phyloP scores from a whole-genome alignment of 805 yeast genomes.

The Tanozyma kutaoensis region DNA sequence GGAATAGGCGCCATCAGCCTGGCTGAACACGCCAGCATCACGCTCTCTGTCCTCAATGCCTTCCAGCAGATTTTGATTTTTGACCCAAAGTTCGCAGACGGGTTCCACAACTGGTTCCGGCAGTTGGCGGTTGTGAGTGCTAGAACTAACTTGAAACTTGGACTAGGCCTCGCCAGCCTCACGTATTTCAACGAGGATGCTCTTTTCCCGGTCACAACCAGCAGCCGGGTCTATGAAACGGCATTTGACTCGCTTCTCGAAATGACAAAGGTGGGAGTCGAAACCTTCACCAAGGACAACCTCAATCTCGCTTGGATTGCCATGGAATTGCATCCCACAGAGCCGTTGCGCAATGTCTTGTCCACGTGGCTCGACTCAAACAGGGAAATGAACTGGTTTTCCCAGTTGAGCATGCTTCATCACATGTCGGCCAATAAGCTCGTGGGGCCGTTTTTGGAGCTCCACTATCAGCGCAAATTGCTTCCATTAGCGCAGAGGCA shows the following conservation, averaged over 20 bases:
- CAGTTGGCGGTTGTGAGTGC: slow-evolving; percentile 14
- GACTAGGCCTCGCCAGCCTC: slow-evolving; percentile 15
- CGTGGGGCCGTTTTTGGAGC: slow-evolving; percentile 23
- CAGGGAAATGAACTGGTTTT: slow-evolving; percentile 42
- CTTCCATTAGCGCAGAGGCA: slow-evolving; percentile 28
- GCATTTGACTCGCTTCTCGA: slow-evolving; percentile 49
- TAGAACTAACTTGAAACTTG: slow-evolving; percentile 21
- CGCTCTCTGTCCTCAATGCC: slow-evolving; percentile 10
- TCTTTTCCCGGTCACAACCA: slow-evolving; percentile 32
- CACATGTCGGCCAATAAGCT: slow-evolving; percentile 29
- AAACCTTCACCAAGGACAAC: slow-evolving; percentile 25
- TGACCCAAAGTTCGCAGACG: slow-evolving; percentile 21
- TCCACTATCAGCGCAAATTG: slow-evolving; percentile 24
- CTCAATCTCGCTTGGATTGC: slow-evolving; percentile 51
- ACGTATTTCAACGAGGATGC: slow-evolving; percentile 26
- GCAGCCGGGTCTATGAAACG: slow-evolving; percentile 22
- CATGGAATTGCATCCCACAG: slow-evolving; percentile 33
- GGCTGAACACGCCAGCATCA: slow-evolving; percentile 13
- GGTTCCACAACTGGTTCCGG: slow-evolving; percentile 16
- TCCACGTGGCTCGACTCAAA: slow-evolving; percentile 47
- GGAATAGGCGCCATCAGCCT: slow-evolving; percentile 19
- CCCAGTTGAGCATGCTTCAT: slow-evolving; percentile 37
- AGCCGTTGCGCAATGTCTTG: slow-evolving; percentile 31
- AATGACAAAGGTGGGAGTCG: slow-evolving; percentile 17
- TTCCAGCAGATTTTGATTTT: slow-evolving; percentile 26